phyloP scores from a whole-genome alignment of 2,329 filamentous ascomycete species.

The Podosphaera xanthii region DNA sequence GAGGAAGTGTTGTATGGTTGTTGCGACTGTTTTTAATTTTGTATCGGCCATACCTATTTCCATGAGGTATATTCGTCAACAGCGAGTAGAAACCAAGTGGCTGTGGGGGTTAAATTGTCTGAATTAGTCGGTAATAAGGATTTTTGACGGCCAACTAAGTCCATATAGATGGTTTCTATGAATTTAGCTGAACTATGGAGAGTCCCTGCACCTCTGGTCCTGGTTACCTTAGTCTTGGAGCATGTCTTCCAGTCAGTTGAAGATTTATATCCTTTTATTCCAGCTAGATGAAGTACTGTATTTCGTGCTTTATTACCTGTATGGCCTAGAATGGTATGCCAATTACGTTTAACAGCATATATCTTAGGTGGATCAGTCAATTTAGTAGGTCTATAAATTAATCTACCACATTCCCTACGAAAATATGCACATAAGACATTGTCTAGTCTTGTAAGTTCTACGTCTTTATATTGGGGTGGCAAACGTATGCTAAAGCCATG shows the following conservation, averaged over 20 bases:
- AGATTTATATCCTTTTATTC: not conserved
- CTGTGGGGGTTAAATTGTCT: not conserved
- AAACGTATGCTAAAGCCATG: too few species aligned
- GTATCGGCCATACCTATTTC: too few species aligned
- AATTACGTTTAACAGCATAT: not conserved
- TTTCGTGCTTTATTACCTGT: not conserved
- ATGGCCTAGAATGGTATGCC: not conserved
- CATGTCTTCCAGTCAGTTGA: not conserved
- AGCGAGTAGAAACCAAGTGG: not conserved
- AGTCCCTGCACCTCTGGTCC: not conserved
- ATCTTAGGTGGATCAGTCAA: too few species aligned
- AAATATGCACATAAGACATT: too few species aligned
- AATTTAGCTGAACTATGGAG: not conserved
- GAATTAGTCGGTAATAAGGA: not conserved
- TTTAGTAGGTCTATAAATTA: too few species aligned
- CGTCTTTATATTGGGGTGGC: too few species aligned
- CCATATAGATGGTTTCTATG: not conserved
- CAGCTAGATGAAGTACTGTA: not conserved
- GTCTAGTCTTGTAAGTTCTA: too few species aligned
- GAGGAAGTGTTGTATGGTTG: too few species aligned
- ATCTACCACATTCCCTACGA: too few species aligned
- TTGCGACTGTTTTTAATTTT: too few species aligned
- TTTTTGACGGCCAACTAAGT: not conserved
- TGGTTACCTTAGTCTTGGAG: not conserved
- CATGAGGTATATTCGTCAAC: too few species aligned